A percentile compares a stretch with the other conserved stretches of the same genome.
Conservation (phyloP, 257 asterid species). For the Petunia axillaris region DNA sequence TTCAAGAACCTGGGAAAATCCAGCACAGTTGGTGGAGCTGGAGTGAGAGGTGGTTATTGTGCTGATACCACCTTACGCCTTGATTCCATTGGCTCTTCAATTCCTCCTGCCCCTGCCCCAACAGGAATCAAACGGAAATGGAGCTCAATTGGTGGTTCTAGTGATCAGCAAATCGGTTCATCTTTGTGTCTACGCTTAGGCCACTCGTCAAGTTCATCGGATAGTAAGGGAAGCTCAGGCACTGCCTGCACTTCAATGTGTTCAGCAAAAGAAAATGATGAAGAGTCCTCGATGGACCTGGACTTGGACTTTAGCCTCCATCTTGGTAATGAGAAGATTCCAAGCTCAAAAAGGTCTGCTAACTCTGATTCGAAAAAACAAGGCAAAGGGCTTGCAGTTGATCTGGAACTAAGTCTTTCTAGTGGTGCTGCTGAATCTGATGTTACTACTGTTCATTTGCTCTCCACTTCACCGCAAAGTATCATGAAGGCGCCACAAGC, state of each 20-base stretch:
- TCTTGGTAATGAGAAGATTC: constrained; percentile 70
- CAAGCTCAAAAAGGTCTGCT: constrained; percentile 49
- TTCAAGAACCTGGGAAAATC: constrained; percentile 67
- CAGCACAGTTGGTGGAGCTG: constrained; percentile 50
- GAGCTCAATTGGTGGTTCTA: constrained; percentile 48
- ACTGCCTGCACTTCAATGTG: constrained; percentile 83
- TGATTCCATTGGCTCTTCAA: constrained; percentile 57
- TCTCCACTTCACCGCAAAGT: constrained; percentile 43
- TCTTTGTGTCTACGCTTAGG: constrained; percentile 71
- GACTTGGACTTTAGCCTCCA: constrained; percentile 85
- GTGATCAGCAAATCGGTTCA: constrained; percentile 45
- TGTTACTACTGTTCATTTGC: constrained; percentile 53
- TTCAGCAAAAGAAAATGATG: constrained; percentile 87
- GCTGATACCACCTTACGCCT: constrained; percentile 84
- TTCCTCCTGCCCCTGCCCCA: constrained; percentile 41
- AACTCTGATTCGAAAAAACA: constrained; percentile 41
- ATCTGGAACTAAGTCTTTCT: constrained; percentile 79
- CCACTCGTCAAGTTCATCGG: constrained; percentile 89
- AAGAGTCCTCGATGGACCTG: constrained; percentile 83
- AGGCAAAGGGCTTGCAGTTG: constrained; percentile 56
- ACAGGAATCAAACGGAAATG: constrained; percentile 83
- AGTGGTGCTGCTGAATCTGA: constrained; percentile 71
- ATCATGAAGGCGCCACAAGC: constrained; percentile 32
- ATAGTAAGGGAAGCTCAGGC: constrained; percentile 92
- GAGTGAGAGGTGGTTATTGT: constrained; percentile 44